Base-by-base conservation (phyloP, 139 green algal species). In the Tetraselmis striata region DNA sequence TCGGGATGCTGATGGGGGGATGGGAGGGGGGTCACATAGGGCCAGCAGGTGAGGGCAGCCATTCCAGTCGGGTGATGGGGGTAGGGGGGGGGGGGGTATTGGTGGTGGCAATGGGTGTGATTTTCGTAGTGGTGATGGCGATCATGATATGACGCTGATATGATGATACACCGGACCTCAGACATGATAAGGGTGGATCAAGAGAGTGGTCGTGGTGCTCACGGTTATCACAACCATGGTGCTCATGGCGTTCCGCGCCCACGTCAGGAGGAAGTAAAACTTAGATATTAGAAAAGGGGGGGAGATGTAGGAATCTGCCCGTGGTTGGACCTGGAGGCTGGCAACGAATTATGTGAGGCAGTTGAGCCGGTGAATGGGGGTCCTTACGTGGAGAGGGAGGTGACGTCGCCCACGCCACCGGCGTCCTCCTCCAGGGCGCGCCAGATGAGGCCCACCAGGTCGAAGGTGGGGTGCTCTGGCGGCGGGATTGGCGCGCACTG, bases 351-450 rank as follows among this genome's bases (percentile, higher is more conserved):
- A 28, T 28, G 23, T 22, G 24, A 27, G 76, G 24, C 2, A 27
- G 45, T 18, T n/a, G 24, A 77, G 18, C 23, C 18, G 28, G n/a
- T 23, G 1, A 31, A 26, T 1, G 28, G 30, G 28, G 25, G 27
- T 1, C 1, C 85, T 28, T 77, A 96, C 94, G 95, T 99, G 18
- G 94, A 89, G 0, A 94, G 79, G 0, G 93, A 98, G 0, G 94
- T 98, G 2, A 98, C 89, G 80, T 99, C 96, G 0, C 96, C 96
- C 2, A 91, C 59, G 27, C 93, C 91, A 0, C 90, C 96, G 18
- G 92, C 89, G 85, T 99, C 96, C 83, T 99, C 96, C 2, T 84
- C 82, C 31, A 98, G 84, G 0, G 94, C 94, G n/a, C 79, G 76
- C 31, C 83, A n/a, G 29, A 97, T 91, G 0, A 89, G 83, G 81